Evolutionary conservation across 495 filamentous ascomycete species (phyloP).

Genomic region (Lasiosphaeria ovina): DNA sequence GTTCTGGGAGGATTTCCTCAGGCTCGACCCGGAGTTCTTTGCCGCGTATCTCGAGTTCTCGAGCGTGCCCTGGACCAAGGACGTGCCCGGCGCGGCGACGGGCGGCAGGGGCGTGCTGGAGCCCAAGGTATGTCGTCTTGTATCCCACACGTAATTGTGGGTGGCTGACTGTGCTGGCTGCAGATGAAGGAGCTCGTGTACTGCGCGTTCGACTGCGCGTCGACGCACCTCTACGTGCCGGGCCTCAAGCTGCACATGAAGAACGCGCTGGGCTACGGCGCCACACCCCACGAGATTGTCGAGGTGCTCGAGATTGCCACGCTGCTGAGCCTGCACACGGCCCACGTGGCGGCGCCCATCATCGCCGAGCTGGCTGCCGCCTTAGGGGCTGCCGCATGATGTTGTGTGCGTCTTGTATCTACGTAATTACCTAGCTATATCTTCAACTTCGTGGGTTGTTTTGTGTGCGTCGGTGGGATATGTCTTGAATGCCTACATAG

Average conservation of each 20-base stretch:
- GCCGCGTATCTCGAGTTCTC: slow-evolving; percentile 43
- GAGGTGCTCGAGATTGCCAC: slow-evolving; percentile 47
- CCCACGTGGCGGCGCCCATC: slow-evolving; percentile 35
- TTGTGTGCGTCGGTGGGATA: too few relatives aligned
- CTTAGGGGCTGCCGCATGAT: not conserved
- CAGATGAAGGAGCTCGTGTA: slow-evolving; percentile 46
- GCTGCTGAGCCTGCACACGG: slow-evolving; percentile 37
- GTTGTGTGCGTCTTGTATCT: too few relatives aligned
- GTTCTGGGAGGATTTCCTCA: slow-evolving; percentile 44
- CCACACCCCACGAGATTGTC: slow-evolving; percentile 43
- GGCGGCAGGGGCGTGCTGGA: slow-evolving; percentile 29
- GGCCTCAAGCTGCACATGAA: slow-evolving; percentile 47
- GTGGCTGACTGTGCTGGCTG: slow-evolving; percentile 2
- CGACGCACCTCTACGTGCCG: slow-evolving; percentile 44
- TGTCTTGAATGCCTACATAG: too few relatives aligned
- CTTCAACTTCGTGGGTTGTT: too few relatives aligned
- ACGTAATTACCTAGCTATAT: too few relatives aligned
- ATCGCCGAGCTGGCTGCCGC: slow-evolving; percentile 21
- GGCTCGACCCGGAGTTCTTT: slow-evolving; percentile 45
- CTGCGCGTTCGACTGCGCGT: slow-evolving; percentile 44
- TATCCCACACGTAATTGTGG: too few relatives aligned
- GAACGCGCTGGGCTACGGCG: slow-evolving; percentile 44
- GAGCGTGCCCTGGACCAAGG: slow-evolving; percentile 34
- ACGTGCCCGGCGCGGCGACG: slow-evolving; percentile 17
- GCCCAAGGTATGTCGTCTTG: slow-evolving; percentile 30